Evolutionary conservation across 495 filamentous ascomycete genomes (phyloP), one percentile per base, ranked within the genome.

Genomic region (Haplographium delicatum): DNA sequence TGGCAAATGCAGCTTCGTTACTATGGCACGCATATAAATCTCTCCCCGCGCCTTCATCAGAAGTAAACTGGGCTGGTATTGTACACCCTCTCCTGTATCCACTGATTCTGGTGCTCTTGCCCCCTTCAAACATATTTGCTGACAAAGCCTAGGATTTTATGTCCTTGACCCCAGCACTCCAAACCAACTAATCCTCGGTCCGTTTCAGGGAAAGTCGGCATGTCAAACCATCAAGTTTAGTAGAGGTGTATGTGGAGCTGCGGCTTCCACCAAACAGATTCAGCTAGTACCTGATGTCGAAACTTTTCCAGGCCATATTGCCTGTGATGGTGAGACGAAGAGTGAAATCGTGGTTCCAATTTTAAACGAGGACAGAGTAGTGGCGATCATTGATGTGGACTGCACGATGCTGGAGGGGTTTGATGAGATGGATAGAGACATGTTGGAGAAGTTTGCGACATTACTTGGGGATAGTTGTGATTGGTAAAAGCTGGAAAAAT

Each of bases 341-440:
- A 94, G 89, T 66, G 91, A 96, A 74, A 88, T 96, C 65, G 90
- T 95, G 4, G 88, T 95, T 25, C 91, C 91, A 10, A 81, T 96
- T 58, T 50, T 86, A 19, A 68, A 73, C 16, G 61, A 53, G 11
- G 50, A 54, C 15, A 57, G 58, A 41, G 75, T 89, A n/a, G 84
- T 93, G 19, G 90, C 80, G 7, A 88, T 96, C 61, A 89, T 96
- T 45, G 91, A 96, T 61, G 69, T 95, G 18, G 90, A 96, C 63
- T 96, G 89, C 63, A 75, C 81, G 11, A 78, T 76, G 20, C 58
- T 73, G 30, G 59, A 70, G 11, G 88, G 88, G 1, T 96, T 96
- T 61, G 86, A 93, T 60, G 76, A 85, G 16, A 74, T 79, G 16
- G 90, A 96, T 57, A 74, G 73, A 59, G 67, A 67, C 58, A 79